Base-by-base conservation (phyloP, 345 rosid species). In the Mercurialis annua region DNA sequence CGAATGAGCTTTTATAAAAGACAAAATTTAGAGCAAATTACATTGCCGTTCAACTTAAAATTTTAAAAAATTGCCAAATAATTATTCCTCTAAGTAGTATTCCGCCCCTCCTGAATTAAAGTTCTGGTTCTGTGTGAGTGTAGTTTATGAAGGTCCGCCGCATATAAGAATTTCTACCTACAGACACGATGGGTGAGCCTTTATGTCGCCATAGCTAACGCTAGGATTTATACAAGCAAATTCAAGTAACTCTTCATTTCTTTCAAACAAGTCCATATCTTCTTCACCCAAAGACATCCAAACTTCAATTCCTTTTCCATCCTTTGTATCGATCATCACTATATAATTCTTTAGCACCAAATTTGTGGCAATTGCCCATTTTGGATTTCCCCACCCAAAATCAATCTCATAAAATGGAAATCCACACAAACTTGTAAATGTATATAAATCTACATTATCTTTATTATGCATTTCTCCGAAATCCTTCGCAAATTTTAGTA, bases 341-440 rank as follows among this genome's bases (percentile, higher is more conserved):
- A 52, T 60, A 34, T 51, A 53, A 53, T 52, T 40, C 61, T 66
- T 52, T n/a, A 40, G 21, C 40, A 53, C 16, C 51, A 66, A 54
- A 29, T 66, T 66, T 2, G 61, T 66, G 29, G 27, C 58, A 2
- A 16, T 26, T 1, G 29, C 34, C 69, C 61, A 52, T 38, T 14
- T 29, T 26, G 69, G 61, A 7, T 16, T 65, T 24, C 68, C 68
- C 59, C 68, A 65, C 15, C 68, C 59, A 53, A 65, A 65, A 50
- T 65, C 49, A 21, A 49, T 43, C 16, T 65, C 68, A 40, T 65
- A 26, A 4, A 51, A 65, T 40, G 55, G 31, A 40, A 51, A 51
- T 23, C 58, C 46, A 36, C 55, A 53, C 53, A 65, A 38, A 26
- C 68, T 50, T 15, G 46, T 36, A 20, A 51, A 65, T 20, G 48